These are phyloP conservation scores for Chalara sp. DNA, from an alignment of 2,329 filamentous ascomycete species.

Conservation along the genomic window DNA sequence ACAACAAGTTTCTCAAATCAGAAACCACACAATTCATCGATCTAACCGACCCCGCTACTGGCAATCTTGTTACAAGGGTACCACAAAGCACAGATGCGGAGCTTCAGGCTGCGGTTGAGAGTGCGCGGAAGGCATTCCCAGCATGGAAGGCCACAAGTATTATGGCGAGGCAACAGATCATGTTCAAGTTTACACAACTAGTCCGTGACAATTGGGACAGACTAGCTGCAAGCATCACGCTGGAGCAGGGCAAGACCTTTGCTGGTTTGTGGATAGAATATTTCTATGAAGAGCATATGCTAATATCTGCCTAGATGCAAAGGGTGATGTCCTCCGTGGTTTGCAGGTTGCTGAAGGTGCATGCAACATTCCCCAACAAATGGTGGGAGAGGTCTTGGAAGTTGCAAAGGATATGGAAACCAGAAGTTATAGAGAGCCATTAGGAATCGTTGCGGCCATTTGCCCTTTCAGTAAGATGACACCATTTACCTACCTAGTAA, in stretches of 20 bases:
- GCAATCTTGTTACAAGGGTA: conserved; percentile 77
- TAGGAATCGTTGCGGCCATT: conserved; percentile 76
- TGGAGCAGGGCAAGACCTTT: conserved; percentile 86
- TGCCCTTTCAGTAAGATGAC: conserved; percentile 72
- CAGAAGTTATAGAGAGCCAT: conserved; percentile 70
- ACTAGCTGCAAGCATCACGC: conserved; percentile 74
- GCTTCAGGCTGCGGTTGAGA: conserved; percentile 67
- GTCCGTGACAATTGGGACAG: conserved; percentile 83
- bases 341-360: conserved; percentile 81
- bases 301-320: conserved; percentile 48
- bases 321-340: conserved; percentile 73
- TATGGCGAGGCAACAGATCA: conserved; percentile 71
- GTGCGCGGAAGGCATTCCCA: conserved; percentile 69
- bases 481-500: conserved; percentile 5
- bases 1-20: conserved; percentile 71
- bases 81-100: conserved; percentile 76
- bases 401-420: conserved; percentile 90
- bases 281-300: background rate
- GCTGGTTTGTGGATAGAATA: conserved; percentile 33
- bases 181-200: conserved; percentile 78
- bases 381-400: conserved; percentile 79
- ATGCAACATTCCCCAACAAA: conserved; percentile 71
- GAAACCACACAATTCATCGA: conserved; percentile 68
- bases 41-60: conserved; percentile 75
- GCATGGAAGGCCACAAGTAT: conserved; percentile 67